A percentile compares a stretch with the other conserved stretches of the same genome.
Evolutionary conservation across 2,329 filamentous ascomycete species (phyloP).

Genomic region (Blastomyces parvus): DNA sequence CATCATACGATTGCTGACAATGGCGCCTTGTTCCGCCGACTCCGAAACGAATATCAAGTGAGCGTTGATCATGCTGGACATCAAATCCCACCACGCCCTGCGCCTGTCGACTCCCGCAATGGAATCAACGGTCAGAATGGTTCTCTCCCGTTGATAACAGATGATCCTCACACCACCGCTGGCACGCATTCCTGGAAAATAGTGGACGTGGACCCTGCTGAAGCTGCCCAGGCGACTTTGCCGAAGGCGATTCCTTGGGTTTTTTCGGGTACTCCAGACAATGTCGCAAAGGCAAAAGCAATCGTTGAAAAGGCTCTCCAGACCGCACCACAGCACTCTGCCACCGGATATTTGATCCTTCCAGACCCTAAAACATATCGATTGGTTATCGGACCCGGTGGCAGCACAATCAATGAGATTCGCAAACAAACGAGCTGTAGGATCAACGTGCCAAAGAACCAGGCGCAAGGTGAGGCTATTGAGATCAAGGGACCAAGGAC

Average conservation of each 20-base stretch:
- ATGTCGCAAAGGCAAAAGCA: conserved; percentile 70
- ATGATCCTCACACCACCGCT: conserved; percentile 57
- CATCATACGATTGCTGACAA: conserved; percentile 77
- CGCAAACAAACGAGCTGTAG: conserved; percentile 85
- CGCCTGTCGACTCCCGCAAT: conserved; percentile 39
- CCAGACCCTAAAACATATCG: conserved; percentile 84
- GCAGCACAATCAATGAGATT: conserved; percentile 86
- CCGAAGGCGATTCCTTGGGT: conserved; percentile 63
- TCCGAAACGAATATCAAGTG: conserved; percentile 77
- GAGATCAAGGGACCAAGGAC: conserved; percentile 73
- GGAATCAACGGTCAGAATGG: conserved; percentile 49
- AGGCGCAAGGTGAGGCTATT: conserved; percentile 68
- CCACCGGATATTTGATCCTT: conserved; percentile 78
- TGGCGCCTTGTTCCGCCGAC: conserved; percentile 83
- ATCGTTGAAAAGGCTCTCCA: conserved; percentile 62
- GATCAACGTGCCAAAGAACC: conserved; percentile 83
- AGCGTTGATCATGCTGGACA: conserved; percentile 86
- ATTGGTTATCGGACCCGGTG: conserved; percentile 78
- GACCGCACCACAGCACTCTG: conserved; percentile 43
- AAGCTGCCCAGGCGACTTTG: conserved; percentile 22
- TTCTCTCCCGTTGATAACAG: conserved; percentile 82
- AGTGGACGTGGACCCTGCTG: conserved; percentile 44
- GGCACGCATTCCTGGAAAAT: conserved; percentile 77
- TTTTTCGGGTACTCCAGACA: conserved; percentile 67
- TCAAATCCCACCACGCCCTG: conserved; percentile 60